Base-by-base conservation (phyloP, 352 stramenopile species). In the Thalassiosira livingstoniorum region DNA sequence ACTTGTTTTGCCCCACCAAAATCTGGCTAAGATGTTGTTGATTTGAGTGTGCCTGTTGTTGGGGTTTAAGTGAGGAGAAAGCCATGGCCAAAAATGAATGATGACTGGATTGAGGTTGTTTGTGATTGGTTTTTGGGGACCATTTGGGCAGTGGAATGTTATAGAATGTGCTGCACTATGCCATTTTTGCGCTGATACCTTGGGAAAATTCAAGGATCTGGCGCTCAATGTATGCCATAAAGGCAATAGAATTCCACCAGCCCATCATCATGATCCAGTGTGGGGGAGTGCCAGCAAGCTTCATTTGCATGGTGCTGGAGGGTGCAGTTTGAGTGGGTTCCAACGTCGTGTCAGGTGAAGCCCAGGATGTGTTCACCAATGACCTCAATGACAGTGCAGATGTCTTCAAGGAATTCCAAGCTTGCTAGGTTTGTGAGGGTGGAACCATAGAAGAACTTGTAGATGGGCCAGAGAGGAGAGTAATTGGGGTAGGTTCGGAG, bases 201-300 rank as follows among this genome's bases (percentile, higher is more conserved):
- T 71, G 39, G 34, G 64, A 64, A 45, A 82, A 82, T 82, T 82
- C 51, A 15, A 35, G 15, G 1, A 81, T 35, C 60, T 81, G 73
- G 51, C 75, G 75, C 53, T 75, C 2, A 11, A 76, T 86, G 60
- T 86, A 80, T n/a, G 2, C 4, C 0, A 86, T 23, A 54, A 86
- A 86, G n/a, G 67, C 79, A 23, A 70, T 25, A 13, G 55, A 75
- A 0, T 18, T 55, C 73, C 65, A 83, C 43, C 79, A 32, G 29
- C 73, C 73, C 13, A 75, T 27, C 13, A 86, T 29, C 79, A 80
- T 83, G 25, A 80, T 80, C 21, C 51, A 76, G 63, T 70, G 71
- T 18, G 69, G 23, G 21, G 63, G 64, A 15, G 5, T 55, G 4
- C 74, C 15, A 13, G 39, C 65, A 58, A 79, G 66, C 31, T 75